Base-by-base conservation (phyloP, 1,139 yeast genomes). In the Magnusiomyces suaveolens region DNA sequence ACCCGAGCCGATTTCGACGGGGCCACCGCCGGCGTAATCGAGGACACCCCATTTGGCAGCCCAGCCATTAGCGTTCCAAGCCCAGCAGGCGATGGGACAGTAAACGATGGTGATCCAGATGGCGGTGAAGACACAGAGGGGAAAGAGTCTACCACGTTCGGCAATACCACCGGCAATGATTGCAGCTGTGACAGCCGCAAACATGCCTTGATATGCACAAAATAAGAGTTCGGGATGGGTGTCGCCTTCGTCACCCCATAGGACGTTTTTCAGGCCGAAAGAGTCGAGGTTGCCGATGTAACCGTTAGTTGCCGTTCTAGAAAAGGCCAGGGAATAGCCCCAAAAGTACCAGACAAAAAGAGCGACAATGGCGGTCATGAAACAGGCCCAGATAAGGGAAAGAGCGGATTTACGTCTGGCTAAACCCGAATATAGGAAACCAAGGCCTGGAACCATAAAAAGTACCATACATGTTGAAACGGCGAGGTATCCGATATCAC, bases 21-120 rank as follows among this genome's bases (percentile, higher is more conserved):
- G 96, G 0, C 97, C 97, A 53, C 97, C 97, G 43, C 98, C 98
- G 36, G 98, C 97, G 69, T 88, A 92, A 69, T 92, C 98, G 56
- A 90, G 75, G 0, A 84, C 97, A 21, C 96, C 96, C 79, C 96
- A 90, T 70, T 75, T 80, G 38, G 65, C 69, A 44, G 96, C 96
- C 97, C 97, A 92, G 47, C 97, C 97, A 49, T 83, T 83, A 0
- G 84, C 65, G 57, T 89, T 85, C 98, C 97, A 92, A 56, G 87
- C 82, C 97, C 97, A 90, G 71, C 82, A 87, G 3, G 92, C 94
- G 24, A 92, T 80, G 0, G 97, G 97, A 68, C 95, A 86, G 70
- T 90, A 92, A 18, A 89, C 97, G 4, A 87, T 65, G 1, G 98
- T 90, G 20, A 94, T 84, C 95, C 96, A 92, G 55, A 85, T 69